Evolutionary conservation across 1,284 basidiomycete species (phyloP).

Genomic region (Moesziomyces antarcticus): DNA sequence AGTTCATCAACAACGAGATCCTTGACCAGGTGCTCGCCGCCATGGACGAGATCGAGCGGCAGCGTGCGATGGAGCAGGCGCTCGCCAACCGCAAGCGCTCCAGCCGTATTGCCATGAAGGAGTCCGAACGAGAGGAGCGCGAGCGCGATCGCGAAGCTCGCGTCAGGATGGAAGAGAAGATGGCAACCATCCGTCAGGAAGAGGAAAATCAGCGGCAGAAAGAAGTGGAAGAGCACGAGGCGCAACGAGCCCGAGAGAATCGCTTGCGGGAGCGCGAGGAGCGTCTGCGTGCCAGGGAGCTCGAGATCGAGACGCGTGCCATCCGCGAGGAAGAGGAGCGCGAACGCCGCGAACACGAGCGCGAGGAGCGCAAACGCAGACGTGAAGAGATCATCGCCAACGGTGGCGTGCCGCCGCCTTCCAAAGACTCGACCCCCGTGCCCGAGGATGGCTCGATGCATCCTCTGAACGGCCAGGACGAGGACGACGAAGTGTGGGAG

Average conservation of each 20-base stretch:
- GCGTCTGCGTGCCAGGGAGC: constrained; percentile 66
- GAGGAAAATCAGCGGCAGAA: constrained; percentile 72
- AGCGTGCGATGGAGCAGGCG: constrained; percentile 74
- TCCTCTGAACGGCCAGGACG: constrained; percentile 10
- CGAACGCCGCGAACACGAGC: constrained; percentile 46
- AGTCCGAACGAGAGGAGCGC: constrained; percentile 73
- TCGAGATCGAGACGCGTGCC: constrained; percentile 59
- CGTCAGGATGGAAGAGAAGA: constrained; percentile 69
- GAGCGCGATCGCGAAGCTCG: constrained; percentile 68
- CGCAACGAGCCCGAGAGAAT: constrained; percentile 69
- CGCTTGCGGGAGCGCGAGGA: constrained; percentile 69
- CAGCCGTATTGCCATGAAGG: constrained; percentile 77
- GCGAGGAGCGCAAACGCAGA: constrained; percentile 73
- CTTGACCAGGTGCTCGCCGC: constrained; percentile 74
- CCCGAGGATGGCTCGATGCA: constrained; percentile 8
- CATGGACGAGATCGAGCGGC: constrained; percentile 69
- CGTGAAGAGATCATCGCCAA: constrained; percentile 74
- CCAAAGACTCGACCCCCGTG: constrained; percentile 36
- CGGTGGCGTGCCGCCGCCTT: constrained; percentile 41
- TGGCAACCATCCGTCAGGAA: constrained; percentile 71
- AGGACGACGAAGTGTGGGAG: constrained; percentile 77
- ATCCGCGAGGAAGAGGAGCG: constrained; percentile 59
- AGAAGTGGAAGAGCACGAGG: constrained; percentile 69
- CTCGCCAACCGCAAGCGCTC: constrained; percentile 83
- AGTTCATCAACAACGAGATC: constrained; percentile 75